Evolutionary conservation across 2,329 filamentous ascomycete species (phyloP), one percentile per base, ranked within the genome.

Genomic region (Monosporascus sp.): DNA sequence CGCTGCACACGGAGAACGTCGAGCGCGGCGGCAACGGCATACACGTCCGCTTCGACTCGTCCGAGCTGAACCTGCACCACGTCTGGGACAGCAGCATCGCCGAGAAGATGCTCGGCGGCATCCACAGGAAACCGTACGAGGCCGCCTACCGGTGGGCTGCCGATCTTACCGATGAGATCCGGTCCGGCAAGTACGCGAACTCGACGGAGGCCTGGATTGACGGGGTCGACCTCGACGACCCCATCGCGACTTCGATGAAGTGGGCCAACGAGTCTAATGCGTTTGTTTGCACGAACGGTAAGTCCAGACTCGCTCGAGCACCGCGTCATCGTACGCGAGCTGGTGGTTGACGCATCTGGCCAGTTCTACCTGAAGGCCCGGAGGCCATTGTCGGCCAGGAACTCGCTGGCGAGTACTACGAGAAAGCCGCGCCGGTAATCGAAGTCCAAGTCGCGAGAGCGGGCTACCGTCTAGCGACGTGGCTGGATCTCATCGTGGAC

Each of bases 71-170:
- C 64, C 75, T 90, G 43, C 88, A 90, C 64, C 78, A 86, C 54
- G 81, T 89, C 17, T 90, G 87, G 87, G 88, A 90, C 65, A 82
- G 79, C 50, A 81, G 79, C 59, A 89, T 90, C 57, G 78, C 82
- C 1, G 85, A 88, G 70, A 81, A 85, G 63, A 70, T 81, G 62
- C 73, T 86, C 1, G 85, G 85, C 2, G 81, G 77, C n/a, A 65
- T 73, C 44, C 70, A 73, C 39, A 70, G 80, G 64, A 67, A 74
- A 69, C 67, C 78, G 1, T 82, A 78, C 54, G 66, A 68, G 5
- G 71, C 77, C 46, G 83, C 82, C 2, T 67, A 72, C 49, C 66
- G 65, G 43, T 88, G 85, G 80, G 81, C 85, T 1, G 70, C 73
- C n/a, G 69, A 75, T 51, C 74, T 89, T 22, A 75, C 77, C 7